phyloP scores from a whole-genome alignment of 192 early-diverging fungal genomes.

The Dissophora ornata region DNA sequence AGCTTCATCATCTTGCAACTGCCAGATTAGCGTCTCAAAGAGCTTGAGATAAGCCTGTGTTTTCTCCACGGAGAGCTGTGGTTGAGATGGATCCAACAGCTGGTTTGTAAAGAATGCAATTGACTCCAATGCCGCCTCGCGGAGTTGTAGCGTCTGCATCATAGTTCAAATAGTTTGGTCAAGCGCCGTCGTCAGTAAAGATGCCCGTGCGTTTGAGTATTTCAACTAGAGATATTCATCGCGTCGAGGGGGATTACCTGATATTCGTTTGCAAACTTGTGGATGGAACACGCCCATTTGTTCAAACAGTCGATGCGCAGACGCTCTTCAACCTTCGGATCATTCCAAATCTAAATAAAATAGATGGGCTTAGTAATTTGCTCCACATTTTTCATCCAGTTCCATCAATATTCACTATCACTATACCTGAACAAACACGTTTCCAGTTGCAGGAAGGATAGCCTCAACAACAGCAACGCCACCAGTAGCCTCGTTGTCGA shows the following conservation, averaged over 20 bases:
- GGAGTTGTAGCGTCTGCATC: conserved; percentile 67
- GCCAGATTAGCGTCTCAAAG: conserved; percentile 63
- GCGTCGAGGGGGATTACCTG: conserved; percentile 35
- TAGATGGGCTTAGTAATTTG: background rate
- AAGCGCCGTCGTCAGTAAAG: too few relatives aligned
- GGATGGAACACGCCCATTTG: conserved; percentile 53
- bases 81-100: conserved; percentile 55
- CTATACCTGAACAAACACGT: conserved; percentile 60
- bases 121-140: conserved; percentile 62
- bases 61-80: conserved; percentile 51
- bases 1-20: conserved; percentile 82
- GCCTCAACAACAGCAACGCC: conserved; percentile 65
- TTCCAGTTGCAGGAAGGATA: conserved; percentile 65
- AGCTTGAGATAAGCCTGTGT: conserved; percentile 45
- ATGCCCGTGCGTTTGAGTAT: too few relatives aligned
- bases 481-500: conserved; percentile 57
- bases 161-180: too few relatives aligned
- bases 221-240: too few relatives aligned
- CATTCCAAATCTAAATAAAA: conserved; percentile 45
- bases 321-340: conserved; percentile 19
- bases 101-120: conserved; percentile 50
- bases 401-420: too few relatives aligned
- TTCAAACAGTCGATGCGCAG: conserved; percentile 50
- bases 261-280: conserved; percentile 57
- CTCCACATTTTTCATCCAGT: too few relatives aligned